Evolutionary conservation across 2,329 filamentous ascomycete genomes (phyloP), one percentile per base, ranked within the genome.

Genomic region (Metarhizium album): DNA sequence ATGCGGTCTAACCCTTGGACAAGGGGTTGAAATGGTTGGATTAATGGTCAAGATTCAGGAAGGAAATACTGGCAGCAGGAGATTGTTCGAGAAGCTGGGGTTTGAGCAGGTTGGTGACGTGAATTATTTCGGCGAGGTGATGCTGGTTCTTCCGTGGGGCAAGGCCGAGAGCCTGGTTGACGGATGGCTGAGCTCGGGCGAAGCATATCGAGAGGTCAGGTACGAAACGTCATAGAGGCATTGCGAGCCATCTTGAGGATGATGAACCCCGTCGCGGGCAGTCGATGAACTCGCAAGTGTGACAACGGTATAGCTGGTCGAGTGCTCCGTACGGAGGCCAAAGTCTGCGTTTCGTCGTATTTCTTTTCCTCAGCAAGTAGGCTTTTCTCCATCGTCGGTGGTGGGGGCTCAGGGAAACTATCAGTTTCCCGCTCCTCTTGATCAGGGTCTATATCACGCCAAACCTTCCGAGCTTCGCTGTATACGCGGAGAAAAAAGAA

Each of bases 81-180:
- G 67, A 27, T 61, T 82, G 45, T 82, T 82, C 55, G 62, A 60
- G 54, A 67, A 70, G 33, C 59, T 81, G 46, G 78, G 77, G 0
- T 82, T 82, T 52, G 57, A 55, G 54, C 72, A 76, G 61, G 62
- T 65, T n/a, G 78, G 76, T 0, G 69, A 61, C 2, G 73, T 75
- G 48, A 78, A 82, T 57, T 82, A 82, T 58, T 82, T 82, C 66
- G 78, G 76, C 0, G 79, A 82, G 65, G 62, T 82, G n/a, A 69
- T 72, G 53, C 64, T 82, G 65, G 68, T 74, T 7, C 60, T 77
- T 38, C 53, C 56, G 20, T 68, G 65, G 64, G 58, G 58, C 4
- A 57, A 55, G 16, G 47, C 61, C 27, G 53, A 47, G 50, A 49
- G n/a, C 24, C 53, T 51, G 48, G 55, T 58, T 20, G 58, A 52